phyloP scores from a whole-genome alignment of 2,329 filamentous ascomycete species.

The Ceratocystis variospora region DNA sequence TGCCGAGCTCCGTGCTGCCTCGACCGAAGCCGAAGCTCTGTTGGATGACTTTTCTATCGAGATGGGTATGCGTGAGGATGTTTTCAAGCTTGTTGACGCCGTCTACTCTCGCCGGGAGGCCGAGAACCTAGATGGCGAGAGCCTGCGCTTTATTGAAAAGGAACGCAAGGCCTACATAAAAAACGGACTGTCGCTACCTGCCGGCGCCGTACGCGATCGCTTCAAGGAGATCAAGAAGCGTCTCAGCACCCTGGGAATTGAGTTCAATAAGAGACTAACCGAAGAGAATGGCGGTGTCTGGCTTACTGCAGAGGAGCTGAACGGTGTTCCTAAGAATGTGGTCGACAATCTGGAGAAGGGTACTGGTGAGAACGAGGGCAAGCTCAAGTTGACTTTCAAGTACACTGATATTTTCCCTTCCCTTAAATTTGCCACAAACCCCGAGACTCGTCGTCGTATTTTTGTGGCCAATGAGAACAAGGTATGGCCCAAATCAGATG shows the following conservation, averaged over 20 bases:
- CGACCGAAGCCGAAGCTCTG: slow-evolving; percentile 60
- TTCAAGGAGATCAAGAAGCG: slow-evolving; percentile 82
- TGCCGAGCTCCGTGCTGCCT: slow-evolving; percentile 56
- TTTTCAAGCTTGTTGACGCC: slow-evolving; percentile 53
- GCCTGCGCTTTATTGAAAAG: slow-evolving; percentile 58
- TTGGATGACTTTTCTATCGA: slow-evolving; percentile 69
- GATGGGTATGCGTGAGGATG: slow-evolving; percentile 66
- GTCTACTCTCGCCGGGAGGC: slow-evolving; percentile 39
- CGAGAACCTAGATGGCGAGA: slow-evolving; percentile 51
- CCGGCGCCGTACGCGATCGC: slow-evolving; percentile 55
- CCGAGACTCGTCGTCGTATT: slow-evolving; percentile 53
- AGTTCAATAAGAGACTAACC: slow-evolving; percentile 68
- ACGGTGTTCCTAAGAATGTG: slow-evolving; percentile 61
- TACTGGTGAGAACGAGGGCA: slow-evolving; percentile 55
- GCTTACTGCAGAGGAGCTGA: slow-evolving; percentile 60
- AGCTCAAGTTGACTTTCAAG: slow-evolving; percentile 66
- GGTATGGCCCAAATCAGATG: slow-evolving; percentile 27
- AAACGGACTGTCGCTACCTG: slow-evolving; percentile 59
- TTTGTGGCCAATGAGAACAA: slow-evolving; percentile 72
- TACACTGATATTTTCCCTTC: slow-evolving; percentile 70
- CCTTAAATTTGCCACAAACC: slow-evolving; percentile 60
- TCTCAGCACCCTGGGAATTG: slow-evolving; percentile 57
- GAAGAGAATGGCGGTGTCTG: slow-evolving; percentile 72
- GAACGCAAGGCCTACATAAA: slow-evolving; percentile 64
- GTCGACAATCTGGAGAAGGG: slow-evolving; percentile 56